Evolutionary conservation across 192 early-diverging fungal genomes (phyloP), one percentile per base, ranked within the genome.

Genomic region (Podila epicladia): DNA sequence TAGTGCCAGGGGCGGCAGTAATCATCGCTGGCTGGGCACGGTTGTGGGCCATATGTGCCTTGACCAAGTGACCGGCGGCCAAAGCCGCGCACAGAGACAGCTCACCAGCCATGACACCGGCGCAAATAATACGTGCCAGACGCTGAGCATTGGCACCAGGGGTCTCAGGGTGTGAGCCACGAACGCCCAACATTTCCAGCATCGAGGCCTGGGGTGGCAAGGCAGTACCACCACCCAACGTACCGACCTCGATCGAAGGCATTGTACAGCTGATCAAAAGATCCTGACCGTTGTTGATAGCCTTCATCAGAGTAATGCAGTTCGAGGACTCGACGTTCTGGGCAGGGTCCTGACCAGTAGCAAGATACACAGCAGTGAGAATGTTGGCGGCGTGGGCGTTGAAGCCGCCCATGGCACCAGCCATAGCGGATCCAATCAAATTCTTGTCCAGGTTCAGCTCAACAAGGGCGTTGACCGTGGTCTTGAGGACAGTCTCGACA

Each of bases 351-450:
- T 98, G 96, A 29, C 96, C 96, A 48, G 95, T 97, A 9, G 96
- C 96, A 22, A 98, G 64, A 74, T 91, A 98, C 1, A 98, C 74
- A 20, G 96, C 94, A 4, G 96, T 97, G 65, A 98, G 75, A 65
- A 94, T 96, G 74, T 97, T 97, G 72, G 96, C 96, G 31, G 96
- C 94, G 71, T 97, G 96, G 9, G 96, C 95, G 75, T 97, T 97
- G 87, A 96, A 96, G 7, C 96, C 96, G 64, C 96, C 95, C 48
- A 96, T 83, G 5, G 90, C 85, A 19, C 97, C 97, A 26, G 97
- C 96, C 95, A 98, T 98, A 19, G 97, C 95, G 41, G 92, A 94
- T 28, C 97, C 97, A 55, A 98, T 88, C 65, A 98, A 87, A 76
- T 98, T 98, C 89, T 98, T 98, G 84, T 84, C 82, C 35, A 91